Conservation (phyloP, 2,329 filamentous ascomycete species). For the Pseudocercospora pini-densiflorae region DNA sequence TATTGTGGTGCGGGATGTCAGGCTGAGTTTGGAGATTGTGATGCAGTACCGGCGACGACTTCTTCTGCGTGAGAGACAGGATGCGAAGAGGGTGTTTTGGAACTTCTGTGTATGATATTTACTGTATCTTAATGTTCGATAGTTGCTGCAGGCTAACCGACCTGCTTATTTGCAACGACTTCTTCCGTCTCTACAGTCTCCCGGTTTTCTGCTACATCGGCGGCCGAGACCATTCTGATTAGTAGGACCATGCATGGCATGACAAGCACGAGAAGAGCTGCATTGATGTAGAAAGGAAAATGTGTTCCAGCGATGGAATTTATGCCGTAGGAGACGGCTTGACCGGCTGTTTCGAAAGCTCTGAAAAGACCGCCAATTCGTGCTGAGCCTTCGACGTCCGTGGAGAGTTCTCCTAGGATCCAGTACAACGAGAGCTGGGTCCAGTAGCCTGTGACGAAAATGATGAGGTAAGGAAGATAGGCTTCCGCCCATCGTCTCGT, state of each 20-base stretch:
- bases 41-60: not conserved
- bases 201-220: not conserved
- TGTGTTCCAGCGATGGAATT: slow-evolving; percentile 23
- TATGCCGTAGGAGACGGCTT: slow-evolving; percentile 37
- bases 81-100: too few species aligned
- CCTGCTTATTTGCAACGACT: not conserved
- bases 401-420: slow-evolving; percentile 45
- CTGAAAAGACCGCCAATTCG: slow-evolving; percentile 37
- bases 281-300: slow-evolving; percentile 27
- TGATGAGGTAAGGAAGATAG: slow-evolving; percentile 33
- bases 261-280: slow-evolving; percentile 23
- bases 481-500: slow-evolving; percentile 25
- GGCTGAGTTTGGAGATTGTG: slow-evolving; percentile 9
- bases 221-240: slow-evolving; percentile 24
- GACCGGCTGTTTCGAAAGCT: slow-evolving; percentile 55
- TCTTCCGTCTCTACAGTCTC: not conserved
- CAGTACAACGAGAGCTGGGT: slow-evolving; percentile 41
- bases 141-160: not conserved
- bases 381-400: slow-evolving; percentile 40
- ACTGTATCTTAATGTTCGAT: not conserved
- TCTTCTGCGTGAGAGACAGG: too few species aligned
- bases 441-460: slow-evolving; percentile 32
- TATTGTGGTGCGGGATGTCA: slow-evolving; percentile 19
- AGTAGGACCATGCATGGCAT: slow-evolving; percentile 28
- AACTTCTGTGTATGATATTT: not conserved